phyloP scores from a whole-genome alignment of 306 rosid genomes.

The Lathyrus sativus region DNA sequence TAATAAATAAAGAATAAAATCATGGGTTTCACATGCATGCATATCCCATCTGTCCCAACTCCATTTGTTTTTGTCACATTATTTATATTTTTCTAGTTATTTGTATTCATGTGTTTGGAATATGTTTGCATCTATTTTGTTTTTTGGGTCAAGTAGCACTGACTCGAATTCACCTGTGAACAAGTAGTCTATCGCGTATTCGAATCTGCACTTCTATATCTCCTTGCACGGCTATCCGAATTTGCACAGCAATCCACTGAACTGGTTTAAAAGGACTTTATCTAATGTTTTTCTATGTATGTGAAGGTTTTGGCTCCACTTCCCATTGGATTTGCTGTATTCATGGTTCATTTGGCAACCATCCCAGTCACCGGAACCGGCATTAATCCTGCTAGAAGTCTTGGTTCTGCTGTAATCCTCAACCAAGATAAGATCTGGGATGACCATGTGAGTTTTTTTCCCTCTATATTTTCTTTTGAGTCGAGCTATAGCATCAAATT shows the following conservation, averaged over 20 bases:
- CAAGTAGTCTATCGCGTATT: too few relatives aligned
- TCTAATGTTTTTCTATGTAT: conserved; percentile 20
- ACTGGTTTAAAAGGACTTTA: too few relatives aligned
- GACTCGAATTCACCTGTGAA: too few relatives aligned
- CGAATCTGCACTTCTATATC: too few relatives aligned
- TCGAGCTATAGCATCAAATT: neutral
- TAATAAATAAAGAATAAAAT: conserved; percentile 25
- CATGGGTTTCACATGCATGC: conserved; percentile 46
- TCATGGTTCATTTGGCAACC: conserved; percentile 96
- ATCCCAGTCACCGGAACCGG: conserved; percentile 93
- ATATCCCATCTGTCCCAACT: conserved; percentile 43
- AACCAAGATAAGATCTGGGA: conserved; percentile 64
- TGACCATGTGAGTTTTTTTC: conserved; percentile 62
- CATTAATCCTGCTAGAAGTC: conserved; percentile 93
- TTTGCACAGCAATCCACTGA: too few relatives aligned
- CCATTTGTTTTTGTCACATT: conserved; percentile 27
- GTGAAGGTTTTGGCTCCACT: conserved; percentile 93
- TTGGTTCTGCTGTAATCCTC: conserved; percentile 81
- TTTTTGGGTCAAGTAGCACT: too few relatives aligned
- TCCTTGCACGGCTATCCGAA: too few relatives aligned
- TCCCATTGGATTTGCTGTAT: conserved; percentile 96
- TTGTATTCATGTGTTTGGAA: conserved; percentile 41
- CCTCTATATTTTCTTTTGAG: neutral
- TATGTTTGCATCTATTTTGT: conserved; percentile 6
- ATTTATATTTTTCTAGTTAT: neutral